These are phyloP conservation scores for Lipomyces japonicus DNA, from an alignment of 805 yeast genomes.

Conservation along the genomic window DNA sequence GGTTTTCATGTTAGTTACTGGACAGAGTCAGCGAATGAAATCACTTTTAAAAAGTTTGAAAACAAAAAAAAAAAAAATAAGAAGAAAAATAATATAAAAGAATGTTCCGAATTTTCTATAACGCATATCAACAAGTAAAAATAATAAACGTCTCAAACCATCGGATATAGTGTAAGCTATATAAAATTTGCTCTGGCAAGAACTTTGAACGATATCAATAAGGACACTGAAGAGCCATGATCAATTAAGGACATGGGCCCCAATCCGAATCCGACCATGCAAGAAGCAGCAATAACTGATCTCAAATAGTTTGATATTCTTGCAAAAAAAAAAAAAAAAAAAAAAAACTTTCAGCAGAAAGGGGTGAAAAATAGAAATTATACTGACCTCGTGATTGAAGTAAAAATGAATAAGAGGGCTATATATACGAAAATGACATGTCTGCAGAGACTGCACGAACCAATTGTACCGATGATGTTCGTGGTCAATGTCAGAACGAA, in stretches of 20 bases:
- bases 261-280: no score
- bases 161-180: constrained; percentile 11
- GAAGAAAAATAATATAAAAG: not conserved
- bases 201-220: not conserved
- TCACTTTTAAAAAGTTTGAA: not conserved
- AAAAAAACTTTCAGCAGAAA: not conserved
- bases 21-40: not conserved
- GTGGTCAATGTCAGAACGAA: no score
- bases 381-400: no score
- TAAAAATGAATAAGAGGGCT: no score
- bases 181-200: not conserved
- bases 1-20: constrained; percentile 63
- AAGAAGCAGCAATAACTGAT: no score
- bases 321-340: no score
- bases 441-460: no score
- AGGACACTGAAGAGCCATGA: not conserved
- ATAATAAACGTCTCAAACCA: constrained; percentile 23
- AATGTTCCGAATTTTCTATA: constrained; percentile 26
- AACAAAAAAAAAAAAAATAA: not conserved
- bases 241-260: no score
- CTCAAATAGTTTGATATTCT: not conserved
- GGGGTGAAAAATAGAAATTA: not conserved
- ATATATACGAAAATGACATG: no score
- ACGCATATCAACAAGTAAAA: constrained; percentile 6
- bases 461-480: no score